These are phyloP conservation scores for Dryas octopetala DNA, from an alignment of 306 rosid species.

Conservation along the genomic window DNA sequence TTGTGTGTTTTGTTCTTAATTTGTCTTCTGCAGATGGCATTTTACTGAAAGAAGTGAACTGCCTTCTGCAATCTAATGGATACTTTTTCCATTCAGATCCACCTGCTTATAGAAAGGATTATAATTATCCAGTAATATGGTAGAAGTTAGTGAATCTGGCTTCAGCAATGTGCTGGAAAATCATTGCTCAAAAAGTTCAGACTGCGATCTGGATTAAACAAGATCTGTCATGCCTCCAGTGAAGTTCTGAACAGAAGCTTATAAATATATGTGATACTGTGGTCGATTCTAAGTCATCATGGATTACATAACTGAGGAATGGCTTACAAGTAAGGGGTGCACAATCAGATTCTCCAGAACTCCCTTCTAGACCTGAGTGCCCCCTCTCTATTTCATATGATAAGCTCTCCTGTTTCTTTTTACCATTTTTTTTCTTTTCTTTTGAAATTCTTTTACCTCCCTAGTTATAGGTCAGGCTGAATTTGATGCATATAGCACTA, in stretches of 20 bases:
- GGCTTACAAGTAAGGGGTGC: conserved; percentile 53
- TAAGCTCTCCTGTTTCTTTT: neutral
- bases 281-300: conserved; percentile 66
- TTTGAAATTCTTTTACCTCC: neutral
- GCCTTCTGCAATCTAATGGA: conserved; percentile 74
- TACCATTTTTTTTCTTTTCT: neutral
- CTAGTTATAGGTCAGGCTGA: neutral
- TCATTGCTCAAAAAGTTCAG: conserved; percentile 78
- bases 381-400: conserved; percentile 22
- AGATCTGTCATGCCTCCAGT: conserved; percentile 52
- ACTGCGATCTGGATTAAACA: conserved; percentile 95
- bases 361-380: conserved; percentile 61
- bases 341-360: conserved; percentile 44
- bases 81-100: conserved; percentile 92
- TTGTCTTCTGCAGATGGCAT: conserved; percentile 68
- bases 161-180: conserved; percentile 95
- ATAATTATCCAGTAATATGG: conserved; percentile 76
- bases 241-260: conserved; percentile 51
- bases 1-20: neutral
- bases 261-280: conserved; percentile 61
- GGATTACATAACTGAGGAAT: conserved; percentile 66
- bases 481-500: neutral
- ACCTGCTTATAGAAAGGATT: conserved; percentile 78
- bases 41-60: conserved; percentile 31
- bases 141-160: conserved; percentile 74